phyloP scores from a whole-genome alignment of 2,329 filamentous ascomycete genomes.

The Pseudomassariella vexata region DNA sequence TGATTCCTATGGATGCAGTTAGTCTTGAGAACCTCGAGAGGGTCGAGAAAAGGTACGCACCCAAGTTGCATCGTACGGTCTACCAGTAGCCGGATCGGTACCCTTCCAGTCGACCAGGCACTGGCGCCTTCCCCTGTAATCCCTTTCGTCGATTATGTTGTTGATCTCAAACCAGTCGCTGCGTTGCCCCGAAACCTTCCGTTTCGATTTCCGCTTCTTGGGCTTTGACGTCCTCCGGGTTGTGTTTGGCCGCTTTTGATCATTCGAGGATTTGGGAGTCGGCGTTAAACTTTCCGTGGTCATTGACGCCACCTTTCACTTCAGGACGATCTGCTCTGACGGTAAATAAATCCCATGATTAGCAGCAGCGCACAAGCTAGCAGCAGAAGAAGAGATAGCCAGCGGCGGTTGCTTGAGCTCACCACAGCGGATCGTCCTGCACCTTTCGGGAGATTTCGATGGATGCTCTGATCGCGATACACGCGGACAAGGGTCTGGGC shows the following conservation, averaged over 20 bases:
- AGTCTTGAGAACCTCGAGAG: neutral
- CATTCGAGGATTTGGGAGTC: neutral
- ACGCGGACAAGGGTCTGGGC: no score
- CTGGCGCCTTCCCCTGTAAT: constrained; percentile 24
- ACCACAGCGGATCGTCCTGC: no score
- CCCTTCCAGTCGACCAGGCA: constrained; percentile 55
- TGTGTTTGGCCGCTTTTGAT: constrained; percentile 1
- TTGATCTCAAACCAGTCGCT: neutral
- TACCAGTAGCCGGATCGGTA: constrained; percentile 38
- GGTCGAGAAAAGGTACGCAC: constrained; percentile 23
- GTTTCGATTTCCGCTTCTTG: neutral
- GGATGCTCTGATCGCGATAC: no score
- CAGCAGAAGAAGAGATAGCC: no score
- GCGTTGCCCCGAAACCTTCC: no score
- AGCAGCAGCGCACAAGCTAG: no score
- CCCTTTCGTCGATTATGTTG: constrained; percentile 18
- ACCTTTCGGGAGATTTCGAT: no score
- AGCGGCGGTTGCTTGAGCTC: no score
- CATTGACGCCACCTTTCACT: constrained; percentile 1
- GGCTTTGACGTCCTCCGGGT: neutral
- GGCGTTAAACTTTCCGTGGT: no score
- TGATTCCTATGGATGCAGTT: constrained; percentile 3
- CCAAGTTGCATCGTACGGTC: constrained; percentile 45
- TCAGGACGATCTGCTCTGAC: neutral
- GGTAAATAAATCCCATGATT: no score